Evolutionary conservation across 2,329 filamentous ascomycete genomes (phyloP), one percentile per base, ranked within the genome.

Genomic region (Sporothrix euskadiensis): DNA sequence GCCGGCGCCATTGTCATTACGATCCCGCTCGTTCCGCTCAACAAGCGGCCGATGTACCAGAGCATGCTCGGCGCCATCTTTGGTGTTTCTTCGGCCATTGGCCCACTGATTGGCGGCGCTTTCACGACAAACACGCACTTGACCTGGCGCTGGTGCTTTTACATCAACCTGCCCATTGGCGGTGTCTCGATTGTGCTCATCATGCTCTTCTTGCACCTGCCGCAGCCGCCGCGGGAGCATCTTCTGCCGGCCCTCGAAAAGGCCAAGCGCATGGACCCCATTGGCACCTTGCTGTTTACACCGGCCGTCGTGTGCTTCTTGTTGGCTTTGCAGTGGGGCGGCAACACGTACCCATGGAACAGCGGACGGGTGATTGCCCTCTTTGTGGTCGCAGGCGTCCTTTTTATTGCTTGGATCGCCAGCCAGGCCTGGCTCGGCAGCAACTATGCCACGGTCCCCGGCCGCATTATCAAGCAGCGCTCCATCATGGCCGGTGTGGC

Each of bases 271-370:
- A 71, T 78, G 72, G 78, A 78, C 72, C 65, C 73, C 8, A 5
- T 75, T 44, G 78, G 78, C 71, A 75, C 74, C 2, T 4, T 76
- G 3, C 59, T 78, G 49, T 76, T 78, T 52, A 73, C 77, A 39
- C 78, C 78, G 8, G 72, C 80, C 19, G 80, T 83, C 22, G 77
- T 84, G 61, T 84, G 83, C 74, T 81, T 85, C 19, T 76, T 85
- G 4, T 78, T 86, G 22, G 84, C 84, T 8, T 79, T 86, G 10
- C 82, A 85, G 73, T 85, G 83, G 83, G 81, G 81, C 71, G 82
- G 81, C 22, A 78, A 75, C 12, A 79, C 77, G 52, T 80, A 82
- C 72, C 32, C 77, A 0, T 83, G 81, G 81, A 75, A 73, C 44
- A 77, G 75, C 71, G 78, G 76, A 8, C 79, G 79, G 49, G 79